Percentiles rank a stretch among this genome's conserved stretches.
phyloP scores from a whole-genome alignment of 2,329 filamentous ascomycete genomes.

The Knufia fluminis region DNA sequence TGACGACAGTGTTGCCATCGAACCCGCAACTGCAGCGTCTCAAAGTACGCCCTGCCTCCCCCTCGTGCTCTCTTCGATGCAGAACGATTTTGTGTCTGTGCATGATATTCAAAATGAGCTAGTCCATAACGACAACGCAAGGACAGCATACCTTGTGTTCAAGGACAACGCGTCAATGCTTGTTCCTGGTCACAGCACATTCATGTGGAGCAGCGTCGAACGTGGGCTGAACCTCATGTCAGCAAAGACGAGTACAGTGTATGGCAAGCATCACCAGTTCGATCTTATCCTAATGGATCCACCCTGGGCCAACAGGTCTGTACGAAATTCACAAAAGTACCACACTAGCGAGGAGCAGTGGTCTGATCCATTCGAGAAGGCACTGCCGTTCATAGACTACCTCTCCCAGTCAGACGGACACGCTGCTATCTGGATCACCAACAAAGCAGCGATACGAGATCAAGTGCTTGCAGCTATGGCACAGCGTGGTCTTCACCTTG shows the following conservation, averaged over 20 bases:
- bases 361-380: slow-evolving; percentile 24
- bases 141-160: slow-evolving; percentile 12
- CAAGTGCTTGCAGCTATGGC: slow-evolving; percentile 41
- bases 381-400: slow-evolving; percentile 37
- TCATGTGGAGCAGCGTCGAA: slow-evolving; percentile 37
- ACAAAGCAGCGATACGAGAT: slow-evolving; percentile 42
- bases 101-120: slow-evolving; percentile 22
- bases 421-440: slow-evolving; percentile 55
- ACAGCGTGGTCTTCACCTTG: slow-evolving; percentile 39
- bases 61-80: slow-evolving; percentile 6
- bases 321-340: slow-evolving; percentile 44
- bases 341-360: slow-evolving; percentile 26
- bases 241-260: slow-evolving; percentile 24
- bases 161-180: slow-evolving; percentile 28
- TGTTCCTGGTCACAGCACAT: slow-evolving; percentile 42
- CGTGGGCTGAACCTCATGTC: slow-evolving; percentile 11
- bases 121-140: not conserved
- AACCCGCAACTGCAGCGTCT: not conserved
- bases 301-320: slow-evolving; percentile 55
- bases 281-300: slow-evolving; percentile 54
- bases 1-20: not conserved
- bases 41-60: not conserved
- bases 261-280: slow-evolving; percentile 32
- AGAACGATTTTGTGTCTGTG: slow-evolving; percentile 2
- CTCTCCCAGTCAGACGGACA: slow-evolving; percentile 34